These are phyloP conservation scores for Eucalyptus urophylla DNA, from an alignment of 345 rosid genomes.

Conservation along the genomic window DNA sequence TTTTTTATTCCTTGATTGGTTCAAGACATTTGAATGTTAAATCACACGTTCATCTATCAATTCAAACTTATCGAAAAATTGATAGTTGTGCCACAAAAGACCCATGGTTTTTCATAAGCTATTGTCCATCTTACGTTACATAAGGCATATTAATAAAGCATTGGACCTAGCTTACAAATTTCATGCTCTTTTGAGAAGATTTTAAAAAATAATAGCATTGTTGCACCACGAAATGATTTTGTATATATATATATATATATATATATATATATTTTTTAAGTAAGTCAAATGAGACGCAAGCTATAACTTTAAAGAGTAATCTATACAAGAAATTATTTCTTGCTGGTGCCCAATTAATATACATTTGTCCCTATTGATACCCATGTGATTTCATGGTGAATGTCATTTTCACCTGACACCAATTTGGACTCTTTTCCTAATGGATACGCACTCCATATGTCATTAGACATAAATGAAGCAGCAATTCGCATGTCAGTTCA, in stretches of 20 bases:
- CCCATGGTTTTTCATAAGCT: neutral
- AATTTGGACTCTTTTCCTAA: neutral
- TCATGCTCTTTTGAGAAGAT: neutral
- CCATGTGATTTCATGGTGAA: neutral
- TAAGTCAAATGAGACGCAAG: fast-evolving
- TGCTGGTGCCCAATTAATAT: neutral
- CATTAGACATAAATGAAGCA: neutral
- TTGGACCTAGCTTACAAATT: neutral
- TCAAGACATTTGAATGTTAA: neutral
- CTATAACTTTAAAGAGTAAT: neutral
- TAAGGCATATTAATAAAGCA: neutral
- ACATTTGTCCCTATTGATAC: neutral
- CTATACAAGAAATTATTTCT: neutral
- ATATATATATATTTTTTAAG: fast-evolving
- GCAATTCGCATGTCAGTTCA: neutral
- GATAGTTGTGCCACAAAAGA: neutral
- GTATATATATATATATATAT: too few species aligned
- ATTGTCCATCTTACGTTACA: neutral
- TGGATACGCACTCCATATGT: neutral
- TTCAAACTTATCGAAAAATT: neutral
- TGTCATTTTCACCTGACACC: neutral
- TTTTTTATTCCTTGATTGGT: neutral
- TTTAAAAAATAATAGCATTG: neutral
- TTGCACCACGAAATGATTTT: neutral
- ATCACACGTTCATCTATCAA: fast-evolving